Evolutionary conservation across 140 eudicot species (phyloP).

Genomic region (Stevia rebaudiana): DNA sequence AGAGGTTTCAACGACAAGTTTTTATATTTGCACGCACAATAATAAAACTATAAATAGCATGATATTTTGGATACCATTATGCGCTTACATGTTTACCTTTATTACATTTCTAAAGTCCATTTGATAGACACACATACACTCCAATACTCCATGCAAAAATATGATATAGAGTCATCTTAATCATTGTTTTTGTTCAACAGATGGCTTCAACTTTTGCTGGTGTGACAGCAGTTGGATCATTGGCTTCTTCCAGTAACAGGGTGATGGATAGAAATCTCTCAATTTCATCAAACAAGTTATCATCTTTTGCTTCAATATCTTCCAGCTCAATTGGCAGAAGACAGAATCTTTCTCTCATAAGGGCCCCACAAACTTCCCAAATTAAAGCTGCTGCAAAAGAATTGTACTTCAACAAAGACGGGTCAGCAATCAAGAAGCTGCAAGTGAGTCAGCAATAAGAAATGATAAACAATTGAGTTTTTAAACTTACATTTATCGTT

Average conservation of each 20-base stretch:
- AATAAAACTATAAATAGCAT: background rate
- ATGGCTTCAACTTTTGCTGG: conserved; percentile 74
- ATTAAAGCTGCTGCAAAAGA: conserved; percentile 60
- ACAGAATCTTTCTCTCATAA: conserved; percentile 34
- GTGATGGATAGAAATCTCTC: conserved; percentile 35
- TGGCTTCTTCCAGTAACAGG: conserved; percentile 43
- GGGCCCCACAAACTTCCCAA: conserved; percentile 31
- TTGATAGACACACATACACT: background rate
- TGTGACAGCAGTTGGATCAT: conserved; percentile 51
- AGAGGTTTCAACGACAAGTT: background rate
- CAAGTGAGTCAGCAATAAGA: conserved; percentile 38
- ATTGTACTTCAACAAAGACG: conserved; percentile 57
- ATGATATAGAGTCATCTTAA: background rate
- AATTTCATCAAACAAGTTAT: conserved; percentile 39
- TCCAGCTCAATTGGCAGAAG: conserved; percentile 41
- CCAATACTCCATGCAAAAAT: background rate
- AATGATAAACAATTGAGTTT: background rate
- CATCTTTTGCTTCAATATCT: conserved; percentile 53
- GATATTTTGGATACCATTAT: background rate
- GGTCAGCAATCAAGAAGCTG: conserved; percentile 61
- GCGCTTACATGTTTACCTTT: background rate
- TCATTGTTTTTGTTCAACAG: conserved; percentile 16
- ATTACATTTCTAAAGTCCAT: background rate
- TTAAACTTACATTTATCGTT: background rate
- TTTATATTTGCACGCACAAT: background rate